Evolutionary conservation across 768 basidiomycete genomes (phyloP), one percentile per base, ranked within the genome.

Genomic region (Xerocomellus chrysenteron): DNA sequence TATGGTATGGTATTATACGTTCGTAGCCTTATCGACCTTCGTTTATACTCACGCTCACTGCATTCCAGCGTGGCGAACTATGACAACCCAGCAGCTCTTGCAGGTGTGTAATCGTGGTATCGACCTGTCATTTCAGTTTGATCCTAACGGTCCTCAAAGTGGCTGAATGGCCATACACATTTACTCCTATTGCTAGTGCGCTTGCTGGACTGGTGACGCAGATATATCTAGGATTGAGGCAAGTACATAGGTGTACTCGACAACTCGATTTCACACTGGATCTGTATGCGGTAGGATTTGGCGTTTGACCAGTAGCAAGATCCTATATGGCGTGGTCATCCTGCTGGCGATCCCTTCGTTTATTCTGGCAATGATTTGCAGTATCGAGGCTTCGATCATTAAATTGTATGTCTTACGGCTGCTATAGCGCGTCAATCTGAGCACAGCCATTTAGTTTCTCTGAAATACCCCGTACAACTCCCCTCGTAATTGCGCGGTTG

Each of bases 141-240:
- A 4, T 40, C 2, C 37, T 54, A 19, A 60, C 9, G 13, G 5
- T 32, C 4, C 1, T 57, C 48, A 2, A 60, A 80, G 79, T 64
- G 36, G 28, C 28, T 28, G 28, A 28, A 36, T 68, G 79, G 80
- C 77, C 77, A 3, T 78, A 81, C 45, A 75, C 79, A 2, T 79
- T 82, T 52, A 82, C 80, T 0, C 78, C 81, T 6, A 67, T 76
- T 21, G 78, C 75, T 6, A 80, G 76, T 7, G 69, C 79, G 1
- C 62, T 80, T 9, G 75, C 79, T 17, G 81, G 80, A 0, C 63
- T 82, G 33, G 69, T 81, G 17, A 80, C 81, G 0, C 82, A 84
- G 58, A 51, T 68, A 35, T 82, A 80, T 68, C 69, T 82, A 32
- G 76, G 71, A 1, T 71, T 77, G 59, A 77, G 81, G 80, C 75